Conservation (phyloP, 2,329 filamentous ascomycete genomes). For the Exophiala viscosa region DNA sequence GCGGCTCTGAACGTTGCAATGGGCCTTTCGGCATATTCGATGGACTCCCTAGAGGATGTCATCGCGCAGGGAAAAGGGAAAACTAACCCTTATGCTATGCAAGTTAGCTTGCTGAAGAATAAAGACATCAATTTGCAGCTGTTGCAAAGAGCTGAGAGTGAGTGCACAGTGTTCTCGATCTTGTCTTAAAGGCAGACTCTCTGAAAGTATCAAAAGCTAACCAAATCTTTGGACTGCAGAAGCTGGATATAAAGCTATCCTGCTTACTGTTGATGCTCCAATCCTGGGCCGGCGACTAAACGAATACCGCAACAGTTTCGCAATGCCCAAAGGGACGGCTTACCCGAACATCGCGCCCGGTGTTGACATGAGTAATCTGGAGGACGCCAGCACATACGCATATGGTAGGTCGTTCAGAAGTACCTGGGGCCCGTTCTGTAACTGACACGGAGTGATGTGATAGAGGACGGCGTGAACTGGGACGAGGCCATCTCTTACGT, state of each 20-base stretch:
- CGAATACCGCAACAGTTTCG: slow-evolving; percentile 53
- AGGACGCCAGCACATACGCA: slow-evolving; percentile 8
- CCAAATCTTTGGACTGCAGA: slow-evolving; percentile 26
- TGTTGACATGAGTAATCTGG: slow-evolving; percentile 9
- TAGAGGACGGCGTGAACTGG: slow-evolving; percentile 47
- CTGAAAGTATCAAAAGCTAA: not conserved
- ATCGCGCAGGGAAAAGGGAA: slow-evolving; percentile 30
- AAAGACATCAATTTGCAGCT: slow-evolving; percentile 41
- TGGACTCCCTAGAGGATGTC: slow-evolving; percentile 47
- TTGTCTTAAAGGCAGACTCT: not conserved
- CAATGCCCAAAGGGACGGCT: slow-evolving; percentile 22
- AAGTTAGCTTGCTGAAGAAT: slow-evolving; percentile 15
- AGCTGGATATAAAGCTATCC: slow-evolving; percentile 52
- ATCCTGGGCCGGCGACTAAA: slow-evolving; percentile 53
- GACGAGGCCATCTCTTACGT: slow-evolving; percentile 50
- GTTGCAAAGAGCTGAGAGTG: slow-evolving; percentile 43
- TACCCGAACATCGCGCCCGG: slow-evolving; percentile 25
- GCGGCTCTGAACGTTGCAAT: slow-evolving; percentile 43
- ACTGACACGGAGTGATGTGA: not conserved
- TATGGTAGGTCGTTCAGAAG: slow-evolving; percentile 1
- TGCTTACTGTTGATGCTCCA: slow-evolving; percentile 55
- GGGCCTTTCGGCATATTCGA: slow-evolving; percentile 50
- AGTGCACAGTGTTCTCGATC: slow-evolving; percentile 7
- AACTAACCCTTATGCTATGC: slow-evolving; percentile 30
- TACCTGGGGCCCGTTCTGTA: not conserved